Conservation (phyloP, 1,139 yeast genomes). For the Taphrina confusa region DNA sequence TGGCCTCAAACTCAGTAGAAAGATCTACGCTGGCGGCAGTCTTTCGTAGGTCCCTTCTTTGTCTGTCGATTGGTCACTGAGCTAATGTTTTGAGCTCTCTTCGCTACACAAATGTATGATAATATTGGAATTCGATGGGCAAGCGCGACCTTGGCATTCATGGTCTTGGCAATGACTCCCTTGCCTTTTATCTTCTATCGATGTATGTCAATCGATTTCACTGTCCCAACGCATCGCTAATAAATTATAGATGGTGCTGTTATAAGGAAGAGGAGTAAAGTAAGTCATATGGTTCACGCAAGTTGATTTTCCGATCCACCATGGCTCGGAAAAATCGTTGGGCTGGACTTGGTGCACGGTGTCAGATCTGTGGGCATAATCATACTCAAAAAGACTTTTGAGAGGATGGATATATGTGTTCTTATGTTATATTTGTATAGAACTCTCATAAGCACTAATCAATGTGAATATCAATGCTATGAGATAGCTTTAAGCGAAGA, state of each 20-base stretch:
- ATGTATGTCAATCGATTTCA: not conserved
- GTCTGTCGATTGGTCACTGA: conserved; percentile 41
- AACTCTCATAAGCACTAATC: too few species aligned
- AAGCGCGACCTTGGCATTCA: conserved; percentile 65
- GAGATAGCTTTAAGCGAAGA: too few species aligned
- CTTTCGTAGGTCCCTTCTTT: conserved; percentile 47
- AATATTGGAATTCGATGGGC: conserved; percentile 79
- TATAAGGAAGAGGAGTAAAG: not conserved
- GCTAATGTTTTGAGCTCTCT: not conserved
- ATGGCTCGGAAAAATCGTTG: too few species aligned
- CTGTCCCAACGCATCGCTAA: not conserved
- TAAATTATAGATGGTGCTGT: not conserved
- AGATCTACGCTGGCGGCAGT: conserved; percentile 49
- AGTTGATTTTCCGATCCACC: too few species aligned
- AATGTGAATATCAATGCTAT: too few species aligned
- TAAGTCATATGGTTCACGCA: not conserved
- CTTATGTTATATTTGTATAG: too few species aligned
- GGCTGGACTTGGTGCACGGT: too few species aligned
- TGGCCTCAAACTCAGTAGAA: conserved; percentile 77
- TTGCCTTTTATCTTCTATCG: conserved; percentile 64
- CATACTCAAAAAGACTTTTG: too few species aligned
- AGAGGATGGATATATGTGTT: too few species aligned
- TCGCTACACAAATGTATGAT: conserved; percentile 54
- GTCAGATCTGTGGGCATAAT: too few species aligned
- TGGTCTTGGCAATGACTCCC: conserved; percentile 61